Evolutionary conservation across 23 red algal genomes (phyloP), one percentile per base, ranked within the genome.

Genomic region (Gracilaria caudata): DNA sequence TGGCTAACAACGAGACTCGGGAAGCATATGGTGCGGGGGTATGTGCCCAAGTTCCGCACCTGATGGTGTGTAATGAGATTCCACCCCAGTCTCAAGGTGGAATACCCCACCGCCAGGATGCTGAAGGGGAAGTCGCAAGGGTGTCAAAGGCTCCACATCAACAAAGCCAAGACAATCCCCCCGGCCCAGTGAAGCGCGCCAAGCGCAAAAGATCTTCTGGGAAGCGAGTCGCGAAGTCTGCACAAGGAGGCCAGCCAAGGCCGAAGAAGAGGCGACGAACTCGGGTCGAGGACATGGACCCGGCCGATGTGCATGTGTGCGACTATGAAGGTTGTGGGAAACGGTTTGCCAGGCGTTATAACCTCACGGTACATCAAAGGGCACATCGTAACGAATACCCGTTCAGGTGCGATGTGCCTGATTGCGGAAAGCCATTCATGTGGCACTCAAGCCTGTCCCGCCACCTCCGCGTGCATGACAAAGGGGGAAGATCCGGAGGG

Each of bases 351-450:
- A 88, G 92, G 73, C 38, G 66, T 24, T 96, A 83, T 37, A 96
- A 96, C 79, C 90, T 92, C 7, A 88, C 80, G 79, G 61, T 80
- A n/a, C 94, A 96, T 38, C 43, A 80, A 45, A 75, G 94, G 44
- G 60, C 74, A 9, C 88, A 92, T 61, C 74, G 82, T 1, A 88
- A 83, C 24, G 94, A 91, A 35, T 51, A 82, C 23, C 88, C 88
- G 0, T 92, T 85, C 44, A 77, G 77, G 30, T 96, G 94, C 32
- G 30, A 70, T 19, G 35, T 64, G 24, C 36, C 53, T 20, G 24
- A 68, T 19, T 94, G 92, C 43, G 75, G 79, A 28, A 81, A 88
- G 25, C 51, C 56, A n/a, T 94, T 88, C 35, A 83, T 89, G 92
- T 94, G 92, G 92, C 81, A 78, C 20, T 88, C 74, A 6, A 88